phyloP scores from a whole-genome alignment of 371 early-diverging fungal genomes.

The Umbelopsis sp. region DNA sequence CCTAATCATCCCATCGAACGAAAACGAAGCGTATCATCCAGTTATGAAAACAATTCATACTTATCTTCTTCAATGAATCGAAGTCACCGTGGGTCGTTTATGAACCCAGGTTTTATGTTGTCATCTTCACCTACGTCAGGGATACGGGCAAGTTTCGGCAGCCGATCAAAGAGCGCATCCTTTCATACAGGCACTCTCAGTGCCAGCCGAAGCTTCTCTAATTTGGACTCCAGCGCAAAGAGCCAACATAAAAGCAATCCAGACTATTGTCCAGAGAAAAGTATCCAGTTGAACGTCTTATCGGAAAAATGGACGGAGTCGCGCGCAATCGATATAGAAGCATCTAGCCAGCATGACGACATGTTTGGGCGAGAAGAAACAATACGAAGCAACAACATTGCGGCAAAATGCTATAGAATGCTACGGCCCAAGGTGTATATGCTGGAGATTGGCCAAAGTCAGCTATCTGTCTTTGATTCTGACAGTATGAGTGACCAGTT shows the following conservation, averaged over 20 bases:
- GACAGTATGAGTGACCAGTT: not conserved
- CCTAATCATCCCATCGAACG: not conserved
- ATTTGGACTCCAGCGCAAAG: not conserved
- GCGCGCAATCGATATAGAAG: not conserved
- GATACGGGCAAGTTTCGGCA: not conserved
- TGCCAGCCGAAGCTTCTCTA: not conserved
- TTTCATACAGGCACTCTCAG: not conserved
- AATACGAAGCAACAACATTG: not conserved
- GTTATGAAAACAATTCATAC: not conserved
- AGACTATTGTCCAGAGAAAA: not conserved
- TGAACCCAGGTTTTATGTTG: slow-evolving; percentile 6
- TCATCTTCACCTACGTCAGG: slow-evolving; percentile 6
- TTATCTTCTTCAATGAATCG: slow-evolving; percentile 11
- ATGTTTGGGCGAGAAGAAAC: not conserved
- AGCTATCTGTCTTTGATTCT: not conserved
- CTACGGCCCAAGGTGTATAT: not conserved
- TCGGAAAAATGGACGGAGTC: not conserved
- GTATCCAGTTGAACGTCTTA: not conserved
- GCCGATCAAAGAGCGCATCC: not conserved
- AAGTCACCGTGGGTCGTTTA: not conserved
- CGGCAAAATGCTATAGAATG: slow-evolving; percentile 5
- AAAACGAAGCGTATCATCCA: not conserved
- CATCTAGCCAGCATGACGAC: not conserved
- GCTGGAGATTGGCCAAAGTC: not conserved
- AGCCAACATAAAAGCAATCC: not conserved